Conservation (phyloP, 345 rosid genomes). For the Odontarrhena argentea region DNA sequence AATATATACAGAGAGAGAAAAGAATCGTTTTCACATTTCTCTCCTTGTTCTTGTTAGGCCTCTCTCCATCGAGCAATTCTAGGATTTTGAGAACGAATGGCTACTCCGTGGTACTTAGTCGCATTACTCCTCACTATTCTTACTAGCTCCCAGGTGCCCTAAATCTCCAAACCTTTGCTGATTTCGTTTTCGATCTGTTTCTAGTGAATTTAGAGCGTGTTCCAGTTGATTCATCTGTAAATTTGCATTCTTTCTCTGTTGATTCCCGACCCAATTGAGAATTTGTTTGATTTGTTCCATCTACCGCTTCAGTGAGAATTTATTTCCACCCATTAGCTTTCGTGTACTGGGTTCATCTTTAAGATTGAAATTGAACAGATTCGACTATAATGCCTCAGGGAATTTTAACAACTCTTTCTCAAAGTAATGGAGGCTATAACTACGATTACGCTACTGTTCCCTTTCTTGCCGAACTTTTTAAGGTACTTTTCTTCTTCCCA, state of each 20-base stretch:
- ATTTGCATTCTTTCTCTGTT: not conserved
- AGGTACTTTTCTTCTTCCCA: conserved; percentile 49
- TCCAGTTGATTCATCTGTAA: not conserved
- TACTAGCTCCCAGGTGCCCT: conserved; percentile 63
- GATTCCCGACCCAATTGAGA: not conserved
- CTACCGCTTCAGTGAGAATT: not conserved
- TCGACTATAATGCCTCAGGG: conserved; percentile 50
- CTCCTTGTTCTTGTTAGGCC: too few relatives aligned
- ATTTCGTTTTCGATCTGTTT: not conserved
- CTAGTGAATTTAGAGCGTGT: not conserved
- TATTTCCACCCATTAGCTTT: not conserved
- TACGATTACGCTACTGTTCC: conserved; percentile 96
- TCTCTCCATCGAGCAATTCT: too few relatives aligned
- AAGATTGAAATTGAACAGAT: not conserved
- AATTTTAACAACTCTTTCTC: conserved; percentile 90
- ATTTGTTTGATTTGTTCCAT: not conserved
- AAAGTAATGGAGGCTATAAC: conserved; percentile 73
- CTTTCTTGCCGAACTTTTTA: conserved; percentile 87
- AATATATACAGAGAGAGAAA: too few relatives aligned
- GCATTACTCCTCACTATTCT: conserved; percentile 61
- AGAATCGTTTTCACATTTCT: too few relatives aligned
- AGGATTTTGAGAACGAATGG: conserved; percentile 29
- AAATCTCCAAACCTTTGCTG: not conserved
- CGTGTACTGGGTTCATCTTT: not conserved
- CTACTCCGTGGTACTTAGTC: conserved; percentile 52